Base-by-base conservation (phyloP, 495 filamentous ascomycete genomes). In the Aspergillus olivimuriae region DNA sequence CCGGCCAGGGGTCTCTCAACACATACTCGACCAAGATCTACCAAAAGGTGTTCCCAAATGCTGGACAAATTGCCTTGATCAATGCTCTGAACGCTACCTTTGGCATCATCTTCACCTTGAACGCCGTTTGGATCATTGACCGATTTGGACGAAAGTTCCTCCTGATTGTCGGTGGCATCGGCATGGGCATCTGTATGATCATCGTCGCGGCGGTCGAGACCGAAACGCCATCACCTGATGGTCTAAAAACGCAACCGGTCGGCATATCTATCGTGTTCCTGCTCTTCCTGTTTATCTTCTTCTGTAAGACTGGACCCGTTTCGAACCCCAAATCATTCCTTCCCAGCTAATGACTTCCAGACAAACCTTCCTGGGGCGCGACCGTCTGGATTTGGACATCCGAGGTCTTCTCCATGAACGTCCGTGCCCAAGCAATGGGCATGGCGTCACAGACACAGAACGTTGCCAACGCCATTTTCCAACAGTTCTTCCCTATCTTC, bases 1-100 rank as follows among this genome's bases (percentile, higher is more conserved):
- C 74, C 17, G 78, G 78, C 22, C 77, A 80, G 48, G 78, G 80
- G 52, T 74, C 74, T 21, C 63, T 83, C 28, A 82, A 82, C 68
- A 66, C 69, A 7, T 83, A 83, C 63, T 79, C 74, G 11, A 77
- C 77, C 33, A 74, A 74, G 45, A 77, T 83, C 40, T 83, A 82
- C 60, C 66, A 82, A 59, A 77, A 78, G 55, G 70, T 83, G n/a
- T 83, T 77, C 56, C 63, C 60, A 11, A 68, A 62, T 41, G 46
- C 47, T 22, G 62, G 67, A 23, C 51, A 69, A 35, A 86, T 86
- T 62, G 72, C 77, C 18, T 67, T 87, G 21, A 81, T 88, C 65
- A 87, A 84, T 23, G 82, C 83, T 18, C 66, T 81, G 15, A 71
- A 69, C 15, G 82, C 88, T 50, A 89, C 87, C 47, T 83, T 87